Base-by-base conservation (phyloP, 305 asterid genomes). In the Ruellia speciosa region DNA sequence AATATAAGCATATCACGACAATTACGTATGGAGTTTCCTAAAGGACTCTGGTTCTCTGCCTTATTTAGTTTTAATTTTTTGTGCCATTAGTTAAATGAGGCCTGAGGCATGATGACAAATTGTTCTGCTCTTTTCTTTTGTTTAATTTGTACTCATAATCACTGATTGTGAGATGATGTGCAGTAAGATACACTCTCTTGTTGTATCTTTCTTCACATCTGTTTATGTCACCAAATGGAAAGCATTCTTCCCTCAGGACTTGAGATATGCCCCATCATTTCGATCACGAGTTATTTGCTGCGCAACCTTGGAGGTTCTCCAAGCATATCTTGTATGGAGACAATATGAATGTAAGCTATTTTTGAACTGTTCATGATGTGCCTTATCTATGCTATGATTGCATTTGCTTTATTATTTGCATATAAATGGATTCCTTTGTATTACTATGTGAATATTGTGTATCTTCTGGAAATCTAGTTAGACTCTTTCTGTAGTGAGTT, bases 131-230 rank as follows among this genome's bases (percentile, higher is more conserved):
- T 15, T 16, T 33, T 58, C 15, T 56, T 51, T 31, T 17, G 18
- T 53, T 53, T 63, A 47, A 66, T 65, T 67, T 35, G 14, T 34
- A 56, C 66, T 18, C 50, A 46, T 64, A 50, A 56, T 70, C 48
- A 62, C 69, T 80, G 56, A 61, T 49, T 67, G 18, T 17, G 43
- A 47, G 56, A 45, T 59, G 49, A 17, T 74, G 61, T 78, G 80
- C 93, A 88, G 97, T 84, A 87, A 90, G 82, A 84, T 84, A 66
- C 68, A 66, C 75, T 82, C 97, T 59, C 80, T 84, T 47, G 52
- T 82, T 62, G 94, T 70, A 55, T 84, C 94, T 40, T 81, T 81
- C 70, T 82, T 87, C 70, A 64, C 96, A 59, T 84, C 94, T 50
- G 62, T 66, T 50, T 87, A 75, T 49, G 81, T 79, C 70, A 37